Evolutionary conservation across 441 rosid species (phyloP).

Genomic region (Omphalea diandra): DNA sequence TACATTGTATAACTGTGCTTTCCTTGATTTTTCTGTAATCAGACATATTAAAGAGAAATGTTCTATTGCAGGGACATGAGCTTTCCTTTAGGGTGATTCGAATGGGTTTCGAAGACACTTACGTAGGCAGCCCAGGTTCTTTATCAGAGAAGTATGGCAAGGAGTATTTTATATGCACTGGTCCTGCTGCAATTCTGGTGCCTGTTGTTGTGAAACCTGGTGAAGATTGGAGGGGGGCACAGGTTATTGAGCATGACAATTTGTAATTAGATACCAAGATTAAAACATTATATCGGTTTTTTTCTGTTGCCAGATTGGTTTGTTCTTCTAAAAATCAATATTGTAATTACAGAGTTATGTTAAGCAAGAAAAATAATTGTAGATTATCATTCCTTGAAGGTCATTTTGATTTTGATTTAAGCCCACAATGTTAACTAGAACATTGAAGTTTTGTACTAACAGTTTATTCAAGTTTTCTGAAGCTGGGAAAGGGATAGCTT

Average conservation of each 20-base stretch:
- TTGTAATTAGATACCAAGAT: no score
- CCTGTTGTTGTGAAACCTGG: conserved; percentile 63
- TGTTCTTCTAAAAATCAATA: neutral
- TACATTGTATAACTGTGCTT: no score
- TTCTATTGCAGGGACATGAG: conserved; percentile 59
- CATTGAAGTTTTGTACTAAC: neutral
- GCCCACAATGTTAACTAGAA: neutral
- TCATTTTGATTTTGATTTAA: neutral
- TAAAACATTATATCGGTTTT: no score
- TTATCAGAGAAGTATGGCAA: conserved; percentile 59
- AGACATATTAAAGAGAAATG: no score
- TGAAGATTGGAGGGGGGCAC: conserved; percentile 84
- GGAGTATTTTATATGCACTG: conserved; percentile 75
- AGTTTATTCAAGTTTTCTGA: neutral
- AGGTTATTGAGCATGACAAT: conserved; percentile 89
- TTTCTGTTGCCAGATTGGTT: no score
- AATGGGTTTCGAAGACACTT: conserved; percentile 81
- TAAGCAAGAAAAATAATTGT: neutral
- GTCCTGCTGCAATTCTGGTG: conserved; percentile 76
- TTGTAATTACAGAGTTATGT: neutral
- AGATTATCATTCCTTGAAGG: neutral
- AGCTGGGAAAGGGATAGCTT: no score
- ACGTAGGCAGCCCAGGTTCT: conserved; percentile 70
- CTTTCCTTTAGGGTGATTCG: conserved; percentile 77
- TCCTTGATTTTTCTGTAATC: no score